A percentile compares a stretch with the other conserved stretches of the same genome.
Evolutionary conservation across 139 green algal species (phyloP).

Genomic region (Prasinococcaceae sp.): DNA sequence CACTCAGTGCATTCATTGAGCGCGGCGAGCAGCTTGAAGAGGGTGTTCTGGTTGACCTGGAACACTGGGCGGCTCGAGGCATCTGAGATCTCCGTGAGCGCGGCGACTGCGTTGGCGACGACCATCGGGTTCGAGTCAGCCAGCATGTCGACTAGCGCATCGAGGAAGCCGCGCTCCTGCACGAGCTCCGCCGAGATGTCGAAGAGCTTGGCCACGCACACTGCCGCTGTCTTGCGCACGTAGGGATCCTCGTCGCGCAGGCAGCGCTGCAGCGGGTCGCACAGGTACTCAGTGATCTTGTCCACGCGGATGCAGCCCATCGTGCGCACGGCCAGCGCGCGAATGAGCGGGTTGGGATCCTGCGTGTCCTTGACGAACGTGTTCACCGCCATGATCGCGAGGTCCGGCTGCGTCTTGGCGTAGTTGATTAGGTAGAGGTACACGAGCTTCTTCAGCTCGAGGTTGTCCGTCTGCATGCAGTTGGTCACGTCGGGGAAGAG

Average conservation of each 20-base stretch:
- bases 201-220: constrained; percentile 96
- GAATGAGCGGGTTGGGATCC: constrained; percentile 93
- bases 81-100: constrained; percentile 77
- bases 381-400: constrained; percentile 98
- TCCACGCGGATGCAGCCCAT: constrained; percentile 99
- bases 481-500: constrained; percentile 94
- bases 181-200: constrained; percentile 94
- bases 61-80: constrained; percentile 35
- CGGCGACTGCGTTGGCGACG: constrained; percentile 93
- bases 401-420: constrained; percentile 92
- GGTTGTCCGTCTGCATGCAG: constrained; percentile 89
- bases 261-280: constrained; percentile 80
- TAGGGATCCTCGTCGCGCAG: constrained; percentile 94
- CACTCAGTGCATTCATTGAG: constrained; percentile 97
- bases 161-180: constrained; percentile 89
- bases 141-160: constrained; percentile 82
- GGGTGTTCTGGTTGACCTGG: constrained; percentile 48
- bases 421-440: constrained; percentile 99
- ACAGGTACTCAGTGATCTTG: constrained; percentile 98
- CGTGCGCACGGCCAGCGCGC: constrained; percentile 88
- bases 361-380: constrained; percentile 99
- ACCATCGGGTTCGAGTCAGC: constrained; percentile 97
- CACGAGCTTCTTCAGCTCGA: constrained; percentile 94
- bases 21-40: constrained; percentile 90
- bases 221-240: constrained; percentile 92